phyloP scores from a whole-genome alignment of 129 eudicot genomes.

The sunflower (Helianthus annuus) region DNA sequence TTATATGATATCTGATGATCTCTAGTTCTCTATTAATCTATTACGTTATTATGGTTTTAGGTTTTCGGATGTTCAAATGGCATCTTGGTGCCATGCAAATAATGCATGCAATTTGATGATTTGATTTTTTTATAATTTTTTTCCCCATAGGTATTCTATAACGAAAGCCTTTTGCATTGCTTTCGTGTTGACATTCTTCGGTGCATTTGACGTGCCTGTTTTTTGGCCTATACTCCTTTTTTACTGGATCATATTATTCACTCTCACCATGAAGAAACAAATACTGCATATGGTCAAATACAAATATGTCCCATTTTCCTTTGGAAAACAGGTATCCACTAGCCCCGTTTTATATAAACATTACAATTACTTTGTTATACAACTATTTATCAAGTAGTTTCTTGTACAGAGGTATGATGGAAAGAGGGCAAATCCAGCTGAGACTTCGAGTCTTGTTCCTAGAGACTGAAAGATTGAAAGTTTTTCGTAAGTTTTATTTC shows the following conservation, averaged over 20 bases:
- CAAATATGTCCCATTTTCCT: constrained; percentile 89
- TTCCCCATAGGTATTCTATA: constrained; percentile 73
- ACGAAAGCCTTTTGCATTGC: constrained; percentile 90
- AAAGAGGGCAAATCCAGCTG: constrained; percentile 45
- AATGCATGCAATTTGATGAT: constrained; percentile 20
- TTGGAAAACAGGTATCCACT: constrained; percentile 84
- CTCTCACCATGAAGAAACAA: constrained; percentile 91
- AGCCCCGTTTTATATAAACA: not conserved
- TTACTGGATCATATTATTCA: constrained; percentile 85
- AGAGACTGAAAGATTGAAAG: constrained; percentile 36
- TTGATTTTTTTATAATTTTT: not conserved
- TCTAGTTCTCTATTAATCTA: not conserved
- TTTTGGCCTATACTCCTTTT: constrained; percentile 96
- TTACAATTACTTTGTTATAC: not conserved
- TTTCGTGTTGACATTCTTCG: constrained; percentile 78
- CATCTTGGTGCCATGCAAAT: not conserved
- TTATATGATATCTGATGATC: not conserved
- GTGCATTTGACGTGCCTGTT: constrained; percentile 93
- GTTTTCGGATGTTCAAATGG: not conserved
- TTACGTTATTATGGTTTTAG: not conserved
- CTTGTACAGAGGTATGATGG: constrained; percentile 53
- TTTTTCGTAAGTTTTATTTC: constrained; percentile 16
- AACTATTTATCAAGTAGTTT: constrained; percentile 1
- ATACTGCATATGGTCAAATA: constrained; percentile 91
- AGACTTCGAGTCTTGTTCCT: constrained; percentile 49